phyloP scores from a whole-genome alignment of 768 basidiomycete genomes.

The Collybiopsis confluens region DNA sequence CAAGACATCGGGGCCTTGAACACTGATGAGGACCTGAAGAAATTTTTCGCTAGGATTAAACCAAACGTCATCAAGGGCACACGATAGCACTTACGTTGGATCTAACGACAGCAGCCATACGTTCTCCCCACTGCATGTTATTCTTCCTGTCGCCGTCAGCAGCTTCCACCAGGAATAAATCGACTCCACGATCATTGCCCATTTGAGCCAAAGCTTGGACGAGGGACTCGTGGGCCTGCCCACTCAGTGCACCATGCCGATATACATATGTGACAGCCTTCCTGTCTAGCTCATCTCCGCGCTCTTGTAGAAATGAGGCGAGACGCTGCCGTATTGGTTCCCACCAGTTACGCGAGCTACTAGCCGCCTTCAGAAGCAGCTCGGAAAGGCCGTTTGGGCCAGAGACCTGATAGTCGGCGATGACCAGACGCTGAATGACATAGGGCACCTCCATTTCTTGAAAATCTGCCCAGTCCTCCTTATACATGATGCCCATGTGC shows the following conservation, averaged over 20 bases:
- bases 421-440: slow-evolving; percentile 68
- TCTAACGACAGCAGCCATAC: slow-evolving; percentile 60
- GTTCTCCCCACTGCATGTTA: slow-evolving; percentile 50
- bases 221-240: slow-evolving; percentile 56
- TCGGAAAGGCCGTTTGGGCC: slow-evolving; percentile 33
- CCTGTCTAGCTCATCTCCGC: slow-evolving; percentile 21
- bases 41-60: not conserved
- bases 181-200: slow-evolving; percentile 46
- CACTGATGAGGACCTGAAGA: slow-evolving; percentile 54
- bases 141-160: slow-evolving; percentile 28
- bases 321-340: slow-evolving; percentile 46
- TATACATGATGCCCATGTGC: slow-evolving; percentile 43
- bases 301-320: slow-evolving; percentile 38
- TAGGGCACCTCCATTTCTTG: slow-evolving; percentile 64
- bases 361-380: slow-evolving; percentile 34
- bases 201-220: slow-evolving; percentile 53
- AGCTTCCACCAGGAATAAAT: slow-evolving; percentile 51
- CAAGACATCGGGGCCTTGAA: slow-evolving; percentile 56
- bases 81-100: slow-evolving; percentile 52
- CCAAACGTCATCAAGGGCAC: not conserved
- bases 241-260: slow-evolving; percentile 53
- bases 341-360: slow-evolving; percentile 62
- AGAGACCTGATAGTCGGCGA: slow-evolving; percentile 75
- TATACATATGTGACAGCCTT: slow-evolving; percentile 66
- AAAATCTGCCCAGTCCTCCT: slow-evolving; percentile 77